A percentile compares a stretch with the other conserved stretches of the same genome.
Evolutionary conservation across 345 rosid species (phyloP).

Genomic region (Brassica napus): DNA sequence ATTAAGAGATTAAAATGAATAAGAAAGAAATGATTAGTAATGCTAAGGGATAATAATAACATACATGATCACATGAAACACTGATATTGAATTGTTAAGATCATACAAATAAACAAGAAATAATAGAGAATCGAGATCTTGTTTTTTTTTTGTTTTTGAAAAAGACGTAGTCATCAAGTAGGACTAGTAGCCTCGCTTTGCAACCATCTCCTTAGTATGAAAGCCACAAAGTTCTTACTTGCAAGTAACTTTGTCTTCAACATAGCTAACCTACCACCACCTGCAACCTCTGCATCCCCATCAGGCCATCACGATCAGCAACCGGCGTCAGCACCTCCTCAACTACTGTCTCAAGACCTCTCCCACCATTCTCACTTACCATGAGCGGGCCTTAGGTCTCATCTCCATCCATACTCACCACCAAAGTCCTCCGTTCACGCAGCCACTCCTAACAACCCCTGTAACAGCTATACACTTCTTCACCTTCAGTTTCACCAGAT

Average conservation of each 20-base stretch:
- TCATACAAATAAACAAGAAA: background rate
- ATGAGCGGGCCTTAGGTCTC: conserved; percentile 42
- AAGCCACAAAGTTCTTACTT: background rate
- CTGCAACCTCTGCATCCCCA: background rate
- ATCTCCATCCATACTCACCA: conserved; percentile 61
- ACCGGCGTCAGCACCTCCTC: conserved; percentile 35
- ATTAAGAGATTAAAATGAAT: background rate
- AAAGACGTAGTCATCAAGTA: background rate
- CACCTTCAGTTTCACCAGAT: conserved; percentile 73
- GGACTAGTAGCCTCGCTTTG: background rate
- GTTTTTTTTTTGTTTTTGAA: too few relatives aligned
- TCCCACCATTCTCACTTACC: conserved; percentile 42
- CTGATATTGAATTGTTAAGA: too few relatives aligned
- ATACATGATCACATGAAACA: too few relatives aligned
- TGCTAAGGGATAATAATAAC: too few relatives aligned
- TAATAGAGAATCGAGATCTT: background rate
- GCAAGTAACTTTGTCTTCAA: background rate
- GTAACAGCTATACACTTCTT: conserved; percentile 77
- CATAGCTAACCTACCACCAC: background rate
- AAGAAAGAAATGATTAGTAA: background rate
- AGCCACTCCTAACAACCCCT: conserved; percentile 57
- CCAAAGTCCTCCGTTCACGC: conserved; percentile 49
- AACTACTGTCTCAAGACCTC: conserved; percentile 48
- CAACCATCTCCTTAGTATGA: too few relatives aligned
- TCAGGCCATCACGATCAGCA: conserved; percentile 26